phyloP scores from a whole-genome alignment of 2,329 filamentous ascomycete species.

The Pseudocercospora eumusae region DNA sequence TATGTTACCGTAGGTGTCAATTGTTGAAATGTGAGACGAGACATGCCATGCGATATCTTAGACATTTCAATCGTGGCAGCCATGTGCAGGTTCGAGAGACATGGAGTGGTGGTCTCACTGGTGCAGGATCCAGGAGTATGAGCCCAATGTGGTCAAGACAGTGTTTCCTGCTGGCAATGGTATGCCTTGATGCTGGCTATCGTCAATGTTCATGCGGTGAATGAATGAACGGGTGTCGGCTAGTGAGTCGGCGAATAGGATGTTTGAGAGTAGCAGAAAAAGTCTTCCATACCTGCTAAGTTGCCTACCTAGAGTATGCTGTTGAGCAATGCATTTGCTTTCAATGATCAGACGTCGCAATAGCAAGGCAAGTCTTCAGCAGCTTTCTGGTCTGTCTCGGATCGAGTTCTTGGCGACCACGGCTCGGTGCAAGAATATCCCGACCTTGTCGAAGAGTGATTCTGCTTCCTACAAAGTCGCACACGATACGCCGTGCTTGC shows the following conservation, averaged over 20 bases:
- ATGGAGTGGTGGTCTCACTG: no score
- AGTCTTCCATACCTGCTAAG: neutral
- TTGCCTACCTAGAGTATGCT: neutral
- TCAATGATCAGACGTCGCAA: neutral
- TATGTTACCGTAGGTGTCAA: neutral
- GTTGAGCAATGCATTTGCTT: neutral
- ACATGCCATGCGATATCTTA: neutral
- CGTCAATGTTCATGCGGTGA: no score
- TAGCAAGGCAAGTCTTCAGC: neutral
- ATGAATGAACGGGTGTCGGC: no score
- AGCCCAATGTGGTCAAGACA: neutral
- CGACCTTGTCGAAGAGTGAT: neutral
- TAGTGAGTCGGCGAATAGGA: no score
- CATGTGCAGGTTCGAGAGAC: neutral
- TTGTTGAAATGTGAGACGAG: neutral
- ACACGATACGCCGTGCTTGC: neutral
- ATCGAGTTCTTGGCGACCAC: neutral
- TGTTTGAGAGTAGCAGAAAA: neutral
- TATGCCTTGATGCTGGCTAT: neutral
- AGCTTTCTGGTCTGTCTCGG: neutral
- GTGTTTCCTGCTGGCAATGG: neutral
- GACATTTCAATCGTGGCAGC: neutral
- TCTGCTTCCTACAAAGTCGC: neutral
- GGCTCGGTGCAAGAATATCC: slow-evolving; percentile 1
- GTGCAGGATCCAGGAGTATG: no score